Evolutionary conservation across 257 asterid species (phyloP).

Genomic region (Haberlea rhodopensis): DNA sequence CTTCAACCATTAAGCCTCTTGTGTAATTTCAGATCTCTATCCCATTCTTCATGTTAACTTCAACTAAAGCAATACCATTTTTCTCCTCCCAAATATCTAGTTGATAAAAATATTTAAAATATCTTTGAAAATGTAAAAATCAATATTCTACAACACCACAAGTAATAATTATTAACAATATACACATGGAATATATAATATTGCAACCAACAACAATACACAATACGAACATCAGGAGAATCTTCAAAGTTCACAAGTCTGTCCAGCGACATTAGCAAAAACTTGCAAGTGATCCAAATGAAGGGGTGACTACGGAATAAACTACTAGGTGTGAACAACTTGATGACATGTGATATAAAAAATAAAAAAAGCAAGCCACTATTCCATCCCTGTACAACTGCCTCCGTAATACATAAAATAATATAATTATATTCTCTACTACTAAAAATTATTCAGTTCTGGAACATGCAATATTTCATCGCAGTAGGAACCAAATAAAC

Average conservation of each 20-base stretch:
- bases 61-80: not conserved
- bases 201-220: not conserved
- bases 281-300: too few relatives aligned
- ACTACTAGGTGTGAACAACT: not conserved
- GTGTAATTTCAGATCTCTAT: not conserved
- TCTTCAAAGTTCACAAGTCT: not conserved
- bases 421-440: not conserved
- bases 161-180: not conserved
- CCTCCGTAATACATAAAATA: not conserved
- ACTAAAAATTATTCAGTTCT: not conserved
- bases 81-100: constrained; percentile 10
- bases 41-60: constrained; percentile 1
- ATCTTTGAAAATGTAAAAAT: not conserved
- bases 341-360: not conserved
- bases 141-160: not conserved
- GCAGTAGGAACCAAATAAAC: not conserved
- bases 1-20: constrained; percentile 5
- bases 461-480: not conserved
- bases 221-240: not conserved
- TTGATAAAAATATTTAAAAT: not conserved
- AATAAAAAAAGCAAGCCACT: not conserved
- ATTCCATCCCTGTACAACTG: not conserved
- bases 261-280: not conserved
- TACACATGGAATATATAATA: not conserved
- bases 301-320: not conserved